Conservation (phyloP, 208 protist species). For the Leishmania major region DNA sequence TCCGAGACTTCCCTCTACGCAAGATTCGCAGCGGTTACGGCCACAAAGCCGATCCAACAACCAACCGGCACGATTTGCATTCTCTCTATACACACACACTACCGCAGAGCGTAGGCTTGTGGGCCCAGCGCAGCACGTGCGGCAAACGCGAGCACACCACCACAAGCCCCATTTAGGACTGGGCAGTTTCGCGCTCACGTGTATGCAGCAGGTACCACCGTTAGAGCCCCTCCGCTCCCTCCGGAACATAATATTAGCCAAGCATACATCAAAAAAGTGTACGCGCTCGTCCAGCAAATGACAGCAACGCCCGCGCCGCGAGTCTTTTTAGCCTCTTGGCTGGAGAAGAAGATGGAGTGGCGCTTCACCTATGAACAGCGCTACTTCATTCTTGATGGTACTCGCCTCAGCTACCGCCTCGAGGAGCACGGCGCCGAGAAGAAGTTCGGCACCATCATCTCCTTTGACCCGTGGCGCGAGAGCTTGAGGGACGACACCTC, state of each 20-base stretch:
- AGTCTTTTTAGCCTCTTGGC: slow-evolving; percentile 50
- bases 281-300: not conserved
- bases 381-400: slow-evolving; percentile 61
- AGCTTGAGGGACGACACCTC: slow-evolving; percentile 10
- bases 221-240: not conserved
- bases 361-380: slow-evolving; percentile 69
- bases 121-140: not conserved
- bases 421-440: slow-evolving; percentile 51
- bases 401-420: slow-evolving; percentile 63
- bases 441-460: slow-evolving; percentile 55
- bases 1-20: not conserved
- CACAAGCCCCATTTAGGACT: not conserved
- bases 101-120: not conserved
- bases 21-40: not conserved
- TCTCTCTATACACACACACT: not conserved
- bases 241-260: not conserved
- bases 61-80: not conserved
- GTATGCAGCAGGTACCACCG: not conserved
- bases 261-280: not conserved
- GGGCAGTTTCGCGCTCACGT: not conserved
- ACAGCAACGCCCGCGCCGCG: slow-evolving; percentile 11
- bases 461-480: slow-evolving; percentile 39
- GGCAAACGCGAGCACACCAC: not conserved
- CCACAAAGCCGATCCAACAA: not conserved
- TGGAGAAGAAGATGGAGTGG: slow-evolving; percentile 86